These are phyloP conservation scores for Tetrapyrgos nigripes DNA, from an alignment of 1,284 basidiomycete species.

Conservation along the genomic window DNA sequence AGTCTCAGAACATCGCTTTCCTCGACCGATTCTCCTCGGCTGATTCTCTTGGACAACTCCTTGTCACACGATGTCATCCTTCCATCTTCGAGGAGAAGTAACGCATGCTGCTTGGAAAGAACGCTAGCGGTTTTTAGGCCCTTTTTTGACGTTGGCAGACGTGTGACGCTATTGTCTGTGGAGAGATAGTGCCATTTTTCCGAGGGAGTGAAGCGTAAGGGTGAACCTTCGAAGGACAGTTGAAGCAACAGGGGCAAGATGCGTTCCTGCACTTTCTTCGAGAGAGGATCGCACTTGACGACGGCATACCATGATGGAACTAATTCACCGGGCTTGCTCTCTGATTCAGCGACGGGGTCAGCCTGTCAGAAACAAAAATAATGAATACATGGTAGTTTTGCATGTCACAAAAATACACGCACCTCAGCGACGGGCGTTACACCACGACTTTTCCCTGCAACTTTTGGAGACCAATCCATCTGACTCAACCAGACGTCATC, in stretches of 20 bases:
- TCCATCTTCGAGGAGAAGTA: slow-evolving; percentile 34
- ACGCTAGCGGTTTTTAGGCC: slow-evolving; percentile 34
- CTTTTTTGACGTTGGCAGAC: slow-evolving; percentile 33
- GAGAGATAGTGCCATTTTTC: slow-evolving; percentile 41
- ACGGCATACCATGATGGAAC: slow-evolving; percentile 76
- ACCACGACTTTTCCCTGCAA: slow-evolving; percentile 74
- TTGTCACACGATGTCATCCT: slow-evolving; percentile 33
- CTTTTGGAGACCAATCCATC: slow-evolving; percentile 95
- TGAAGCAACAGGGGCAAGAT: slow-evolving; percentile 74
- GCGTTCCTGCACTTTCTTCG: slow-evolving; percentile 62
- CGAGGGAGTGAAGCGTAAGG: slow-evolving; percentile 64
- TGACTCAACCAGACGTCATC: slow-evolving; percentile 90
- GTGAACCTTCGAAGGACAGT: slow-evolving; percentile 70
- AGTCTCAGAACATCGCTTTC: slow-evolving; percentile 31
- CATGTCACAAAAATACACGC: slow-evolving; percentile 13
- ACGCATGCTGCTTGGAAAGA: slow-evolving; percentile 38
- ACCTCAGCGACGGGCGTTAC: slow-evolving; percentile 40
- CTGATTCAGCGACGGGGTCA: neutral
- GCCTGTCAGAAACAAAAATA: neutral
- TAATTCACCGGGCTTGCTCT: neutral
- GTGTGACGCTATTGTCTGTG: slow-evolving; percentile 12
- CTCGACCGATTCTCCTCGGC: too few relatives aligned
- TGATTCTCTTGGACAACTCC: slow-evolving; percentile 38
- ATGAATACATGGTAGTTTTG: neutral
- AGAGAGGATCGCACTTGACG: slow-evolving; percentile 50